phyloP scores from a whole-genome alignment of 768 basidiomycete species.

The Sporobolomyces roseus region DNA sequence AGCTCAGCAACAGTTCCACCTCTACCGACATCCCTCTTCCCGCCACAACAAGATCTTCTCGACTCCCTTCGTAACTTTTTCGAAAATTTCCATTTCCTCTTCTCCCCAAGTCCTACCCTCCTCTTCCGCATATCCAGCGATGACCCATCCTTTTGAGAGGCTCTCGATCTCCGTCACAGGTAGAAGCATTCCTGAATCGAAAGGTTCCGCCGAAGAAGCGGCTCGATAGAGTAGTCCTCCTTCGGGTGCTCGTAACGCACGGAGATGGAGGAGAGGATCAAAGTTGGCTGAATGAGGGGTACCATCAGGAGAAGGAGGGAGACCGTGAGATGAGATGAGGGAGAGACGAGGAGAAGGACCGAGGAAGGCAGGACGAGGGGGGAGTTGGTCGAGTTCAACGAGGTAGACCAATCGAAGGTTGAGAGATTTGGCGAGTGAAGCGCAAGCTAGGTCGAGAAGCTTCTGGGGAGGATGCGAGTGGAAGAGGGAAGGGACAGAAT shows the following conservation, averaged over 20 bases:
- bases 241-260: constrained; percentile 26
- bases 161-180: constrained; percentile 11
- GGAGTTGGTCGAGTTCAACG: constrained; percentile 19
- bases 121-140: constrained; percentile 28
- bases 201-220: constrained; percentile 7
- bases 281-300: constrained; percentile 15
- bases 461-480: neutral
- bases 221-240: constrained; percentile 29
- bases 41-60: constrained; percentile 24
- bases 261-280: constrained; percentile 29
- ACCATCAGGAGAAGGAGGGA: constrained; percentile 15
- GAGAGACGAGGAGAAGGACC: neutral
- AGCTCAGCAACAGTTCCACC: neutral
- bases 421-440: constrained; percentile 10
- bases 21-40: too few species aligned
- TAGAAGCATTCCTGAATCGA: constrained; percentile 26
- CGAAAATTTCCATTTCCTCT: constrained; percentile 26
- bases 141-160: constrained; percentile 18
- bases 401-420: constrained; percentile 33
- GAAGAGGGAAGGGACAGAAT: constrained; percentile 6
- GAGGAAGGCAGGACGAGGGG: neutral
- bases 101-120: constrained; percentile 15
- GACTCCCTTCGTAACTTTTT: constrained; percentile 1
- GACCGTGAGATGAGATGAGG: constrained; percentile 31
- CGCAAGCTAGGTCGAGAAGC: constrained; percentile 17